Conservation (phyloP, 192 early-diverging fungal species). For the Borealophlyctis nickersoniae region DNA sequence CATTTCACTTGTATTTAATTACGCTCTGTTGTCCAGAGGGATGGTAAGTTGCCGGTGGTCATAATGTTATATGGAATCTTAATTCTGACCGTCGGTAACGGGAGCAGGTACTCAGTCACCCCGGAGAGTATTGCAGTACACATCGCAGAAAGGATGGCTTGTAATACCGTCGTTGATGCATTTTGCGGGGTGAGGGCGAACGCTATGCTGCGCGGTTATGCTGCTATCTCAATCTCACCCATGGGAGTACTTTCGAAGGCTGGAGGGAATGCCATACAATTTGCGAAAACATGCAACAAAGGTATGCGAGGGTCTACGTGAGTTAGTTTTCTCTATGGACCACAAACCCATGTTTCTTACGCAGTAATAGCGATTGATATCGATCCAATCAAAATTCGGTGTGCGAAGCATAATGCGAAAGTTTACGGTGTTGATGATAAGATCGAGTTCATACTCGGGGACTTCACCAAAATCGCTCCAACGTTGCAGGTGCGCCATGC, state of each 20-base stretch:
- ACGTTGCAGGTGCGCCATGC: constrained; percentile 43
- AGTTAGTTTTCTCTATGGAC: constrained; percentile 26
- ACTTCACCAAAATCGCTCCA: constrained; percentile 77
- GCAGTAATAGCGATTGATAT: constrained; percentile 91
- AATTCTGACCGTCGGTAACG: constrained; percentile 34
- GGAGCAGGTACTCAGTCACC: constrained; percentile 94
- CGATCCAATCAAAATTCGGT: constrained; percentile 70
- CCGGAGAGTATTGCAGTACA: constrained; percentile 85
- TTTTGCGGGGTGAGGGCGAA: constrained; percentile 87
- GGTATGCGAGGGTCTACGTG: constrained; percentile 40
- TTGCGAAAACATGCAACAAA: constrained; percentile 81
- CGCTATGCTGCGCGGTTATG: not conserved
- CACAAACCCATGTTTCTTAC: too few relatives aligned
- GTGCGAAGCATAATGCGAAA: constrained; percentile 81
- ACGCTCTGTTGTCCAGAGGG: too few relatives aligned
- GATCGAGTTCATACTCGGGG: constrained; percentile 91
- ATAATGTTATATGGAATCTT: constrained; percentile 9
- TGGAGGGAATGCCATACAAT: constrained; percentile 96
- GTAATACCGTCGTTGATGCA: constrained; percentile 76
- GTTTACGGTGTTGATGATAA: constrained; percentile 88
- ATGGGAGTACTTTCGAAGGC: constrained; percentile 28
- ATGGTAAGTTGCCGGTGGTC: too few relatives aligned
- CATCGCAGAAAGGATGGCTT: constrained; percentile 65
- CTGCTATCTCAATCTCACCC: constrained; percentile 12
- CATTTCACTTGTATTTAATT: too few relatives aligned